Base-by-base conservation (phyloP, 495 filamentous ascomycete genomes). In the Aspergillus leporis region DNA sequence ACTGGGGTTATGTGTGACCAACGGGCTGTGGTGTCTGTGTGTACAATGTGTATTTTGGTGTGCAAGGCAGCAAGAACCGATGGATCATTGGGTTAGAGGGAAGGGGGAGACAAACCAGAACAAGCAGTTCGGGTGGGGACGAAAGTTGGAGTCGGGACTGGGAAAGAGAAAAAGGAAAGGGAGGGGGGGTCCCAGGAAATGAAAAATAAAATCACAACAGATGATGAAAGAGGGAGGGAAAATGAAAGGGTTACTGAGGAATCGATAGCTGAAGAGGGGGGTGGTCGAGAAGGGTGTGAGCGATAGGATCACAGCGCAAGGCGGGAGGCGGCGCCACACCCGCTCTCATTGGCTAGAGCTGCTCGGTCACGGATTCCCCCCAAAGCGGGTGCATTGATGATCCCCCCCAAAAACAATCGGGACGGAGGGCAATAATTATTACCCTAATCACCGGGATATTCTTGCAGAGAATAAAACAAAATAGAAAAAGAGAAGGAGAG, bases 1-100 rank as follows among this genome's bases (percentile, higher is more conserved):
- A 61, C 55, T 51, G 52, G 64, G 61, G 60, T 58, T 53, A 34
- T 46, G 63, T 65, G 63, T 62, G 56, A 65, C 63, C 56, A 51
- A 57, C 63, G 51, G 45, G 55, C 51, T 53, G 23, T 50, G 55
- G 58, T 65, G 46, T 66, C 48, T 58, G 58, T 66, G 63, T 66
- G 53, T 31, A 47, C 41, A 32, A 34, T 23, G 23, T 41, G 30
- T 58, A 43, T 53, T 50, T 31, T 57, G 55, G 46, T 51, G 54
- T 59, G 60, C 47, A 56, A 56, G 53, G 41, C 23, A 53, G 50
- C 36, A n/a, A 49, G 43, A 23, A 47, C 21, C 49, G 53, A 53
- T 34, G 53, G 58, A 55, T 66, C 62, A 66, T 60, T 66, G 63
- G 63, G 55, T 49, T 49, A 53, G 56, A 43, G 32, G 21, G 41